Evolutionary conservation across 345 rosid genomes (phyloP), one percentile per base, ranked within the genome.

Genomic region (Lepidium aucheri): DNA sequence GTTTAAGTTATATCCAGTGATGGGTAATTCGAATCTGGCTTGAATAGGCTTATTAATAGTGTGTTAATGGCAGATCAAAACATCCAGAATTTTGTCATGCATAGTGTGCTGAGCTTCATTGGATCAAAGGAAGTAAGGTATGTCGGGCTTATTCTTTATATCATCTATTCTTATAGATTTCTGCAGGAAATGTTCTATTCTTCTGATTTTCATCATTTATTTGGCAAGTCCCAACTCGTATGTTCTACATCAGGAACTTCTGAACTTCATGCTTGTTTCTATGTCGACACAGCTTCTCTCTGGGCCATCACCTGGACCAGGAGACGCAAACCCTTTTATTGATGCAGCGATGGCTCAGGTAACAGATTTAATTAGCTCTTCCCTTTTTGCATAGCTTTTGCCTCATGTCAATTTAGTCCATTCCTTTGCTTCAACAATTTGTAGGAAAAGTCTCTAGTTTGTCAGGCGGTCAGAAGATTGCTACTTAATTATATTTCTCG

Each of bases 341-440:
- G 95, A 94, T 63, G 96, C 95, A 45, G 91, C 90, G 43, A 87
- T 88, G 90, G 69, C 87, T 67, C 95, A 94, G 96, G 99, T 91
- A 41, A 72, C 62, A 34, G 4, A 32, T 45, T 46, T 20, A 24
- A 28, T 14, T 17, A 53, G 47, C 60, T 56, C 28, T 26, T 36
- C 24, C 7, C 4, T 60, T 14, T 44, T 68, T 65, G 60, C 15
- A 59, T 44, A 11, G 20, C 26, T 57, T 34, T 47, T 17, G 0
- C 56, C 50, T 45, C 51, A 14, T 45, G 62, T 60, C 56, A 59
- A 43, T 51, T 10, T 8, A 14, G 8, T 56, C 4, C 14, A 24
- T 63, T 56, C 24, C 60, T 57, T 52, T 59, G 30, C 52, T 41
- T 63, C 65, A 22, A 40, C 35, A 20, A 65, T 71, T 28, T 80